Percentiles rank a stretch among this genome's conserved stretches.
phyloP scores from a whole-genome alignment of 1,139 yeast genomes.

The Nakaseomyces kungkrabaensis region DNA sequence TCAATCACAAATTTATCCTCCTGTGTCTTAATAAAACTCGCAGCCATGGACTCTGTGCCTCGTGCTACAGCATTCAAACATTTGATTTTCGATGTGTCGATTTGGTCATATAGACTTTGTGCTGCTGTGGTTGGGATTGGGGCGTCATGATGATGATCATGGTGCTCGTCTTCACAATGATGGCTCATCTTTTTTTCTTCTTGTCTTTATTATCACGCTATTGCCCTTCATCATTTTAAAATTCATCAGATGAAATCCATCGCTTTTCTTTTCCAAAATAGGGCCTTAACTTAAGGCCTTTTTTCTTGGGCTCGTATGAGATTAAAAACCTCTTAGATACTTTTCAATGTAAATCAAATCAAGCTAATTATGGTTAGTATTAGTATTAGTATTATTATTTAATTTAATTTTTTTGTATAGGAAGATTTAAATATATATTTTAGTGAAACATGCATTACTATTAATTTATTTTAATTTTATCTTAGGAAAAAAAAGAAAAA shows the following conservation, averaged over 20 bases:
- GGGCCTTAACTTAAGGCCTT: too few species aligned
- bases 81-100: conserved; percentile 51
- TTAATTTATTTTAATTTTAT: neutral
- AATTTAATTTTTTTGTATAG: neutral
- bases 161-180: conserved; percentile 24
- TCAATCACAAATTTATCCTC: conserved; percentile 35
- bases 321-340: neutral
- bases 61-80: conserved; percentile 56
- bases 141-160: conserved; percentile 37
- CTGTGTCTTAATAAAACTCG: conserved; percentile 43
- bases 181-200: conserved; percentile 11
- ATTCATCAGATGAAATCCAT: too few species aligned
- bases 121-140: conserved; percentile 66
- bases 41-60: conserved; percentile 36
- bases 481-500: neutral
- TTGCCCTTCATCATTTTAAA: neutral
- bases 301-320: too few species aligned
- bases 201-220: neutral
- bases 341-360: too few species aligned
- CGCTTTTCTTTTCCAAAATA: neutral
- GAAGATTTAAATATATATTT: neutral
- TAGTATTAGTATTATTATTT: neutral
- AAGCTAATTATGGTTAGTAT: neutral
- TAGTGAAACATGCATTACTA: neutral
- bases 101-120: conserved; percentile 55